A percentile compares a stretch with the other conserved stretches of the same genome.
Conservation (phyloP, 768 basidiomycete genomes). For the Clitopilus hobsonii region DNA sequence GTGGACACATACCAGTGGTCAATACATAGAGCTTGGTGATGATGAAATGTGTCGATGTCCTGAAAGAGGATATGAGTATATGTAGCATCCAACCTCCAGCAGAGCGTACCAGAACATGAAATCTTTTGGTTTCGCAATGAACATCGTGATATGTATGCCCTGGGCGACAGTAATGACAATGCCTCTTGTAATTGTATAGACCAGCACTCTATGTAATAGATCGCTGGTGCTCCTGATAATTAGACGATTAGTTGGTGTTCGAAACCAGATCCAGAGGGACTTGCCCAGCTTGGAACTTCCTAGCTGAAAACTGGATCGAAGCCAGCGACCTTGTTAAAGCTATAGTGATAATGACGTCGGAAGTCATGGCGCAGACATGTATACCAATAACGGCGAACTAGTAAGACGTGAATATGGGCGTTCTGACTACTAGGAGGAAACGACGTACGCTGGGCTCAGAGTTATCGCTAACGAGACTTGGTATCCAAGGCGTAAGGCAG, state of each 20-base stretch:
- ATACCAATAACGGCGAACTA: not conserved
- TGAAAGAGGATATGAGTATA: not conserved
- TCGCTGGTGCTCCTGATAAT: constrained; percentile 1
- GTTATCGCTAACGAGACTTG: not conserved
- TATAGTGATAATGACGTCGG: constrained; percentile 3
- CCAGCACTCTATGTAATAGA: not conserved
- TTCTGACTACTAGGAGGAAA: not conserved
- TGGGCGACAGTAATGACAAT: not conserved
- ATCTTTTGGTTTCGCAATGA: not conserved
- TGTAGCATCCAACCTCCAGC: not conserved
- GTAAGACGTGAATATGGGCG: no score
- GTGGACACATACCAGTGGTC: constrained; percentile 1
- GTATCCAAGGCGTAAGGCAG: not conserved
- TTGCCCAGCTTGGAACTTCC: not conserved
- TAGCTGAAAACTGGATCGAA: not conserved
- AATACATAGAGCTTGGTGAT: constrained; percentile 7
- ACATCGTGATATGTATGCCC: constrained; percentile 4
- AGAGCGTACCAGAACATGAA: constrained; percentile 4
- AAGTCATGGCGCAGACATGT: not conserved
- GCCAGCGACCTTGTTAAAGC: not conserved
- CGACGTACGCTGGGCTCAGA: not conserved
- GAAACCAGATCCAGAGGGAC: no score
- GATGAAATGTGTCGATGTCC: constrained; percentile 5
- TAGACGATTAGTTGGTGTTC: not conserved
- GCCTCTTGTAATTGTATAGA: constrained; percentile 2